Evolutionary conservation across 2,329 filamentous ascomycete species (phyloP).

Genomic region (Nigrograna mackinnonii): DNA sequence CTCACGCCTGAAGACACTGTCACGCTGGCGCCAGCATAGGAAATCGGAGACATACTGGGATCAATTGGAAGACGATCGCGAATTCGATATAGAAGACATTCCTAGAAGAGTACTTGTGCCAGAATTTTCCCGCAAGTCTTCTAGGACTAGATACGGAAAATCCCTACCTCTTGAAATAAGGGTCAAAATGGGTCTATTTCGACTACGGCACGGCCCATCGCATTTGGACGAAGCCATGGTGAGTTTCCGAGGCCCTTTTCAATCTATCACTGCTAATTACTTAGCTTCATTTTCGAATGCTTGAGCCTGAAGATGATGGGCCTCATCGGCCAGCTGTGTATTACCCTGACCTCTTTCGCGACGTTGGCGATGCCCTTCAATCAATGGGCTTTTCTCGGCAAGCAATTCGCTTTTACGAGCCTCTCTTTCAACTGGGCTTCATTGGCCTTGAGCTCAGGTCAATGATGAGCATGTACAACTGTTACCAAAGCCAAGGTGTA

Average conservation of each 20-base stretch:
- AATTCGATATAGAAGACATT: slow-evolving; percentile 79
- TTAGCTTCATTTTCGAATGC: slow-evolving; percentile 57
- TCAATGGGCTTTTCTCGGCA: slow-evolving; percentile 55
- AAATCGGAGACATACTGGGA: slow-evolving; percentile 79
- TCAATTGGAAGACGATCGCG: slow-evolving; percentile 73
- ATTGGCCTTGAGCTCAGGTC: slow-evolving; percentile 30
- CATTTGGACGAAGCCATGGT: slow-evolving; percentile 73
- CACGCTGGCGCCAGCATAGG: slow-evolving; percentile 82
- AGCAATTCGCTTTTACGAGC: slow-evolving; percentile 62
- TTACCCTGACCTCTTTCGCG: slow-evolving; percentile 78
- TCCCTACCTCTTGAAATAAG: slow-evolving; percentile 81
- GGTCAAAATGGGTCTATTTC: slow-evolving; percentile 80
- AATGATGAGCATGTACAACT: slow-evolving; percentile 52
- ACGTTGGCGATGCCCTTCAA: slow-evolving; percentile 65
- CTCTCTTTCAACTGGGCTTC: slow-evolving; percentile 39
- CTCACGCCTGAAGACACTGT: slow-evolving; percentile 68
- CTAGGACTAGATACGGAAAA: slow-evolving; percentile 66
- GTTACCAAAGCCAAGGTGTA: slow-evolving; percentile 67
- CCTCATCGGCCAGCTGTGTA: slow-evolving; percentile 60
- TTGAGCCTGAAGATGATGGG: slow-evolving; percentile 65
- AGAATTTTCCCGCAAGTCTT: slow-evolving; percentile 63
- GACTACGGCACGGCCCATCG: slow-evolving; percentile 70
- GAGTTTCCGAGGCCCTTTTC: slow-evolving; percentile 56
- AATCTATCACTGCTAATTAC: slow-evolving; percentile 51
- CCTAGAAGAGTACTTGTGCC: slow-evolving; percentile 66